Evolutionary conservation across 2,329 filamentous ascomycete species (phyloP).

Genomic region (Fusarium piperis): DNA sequence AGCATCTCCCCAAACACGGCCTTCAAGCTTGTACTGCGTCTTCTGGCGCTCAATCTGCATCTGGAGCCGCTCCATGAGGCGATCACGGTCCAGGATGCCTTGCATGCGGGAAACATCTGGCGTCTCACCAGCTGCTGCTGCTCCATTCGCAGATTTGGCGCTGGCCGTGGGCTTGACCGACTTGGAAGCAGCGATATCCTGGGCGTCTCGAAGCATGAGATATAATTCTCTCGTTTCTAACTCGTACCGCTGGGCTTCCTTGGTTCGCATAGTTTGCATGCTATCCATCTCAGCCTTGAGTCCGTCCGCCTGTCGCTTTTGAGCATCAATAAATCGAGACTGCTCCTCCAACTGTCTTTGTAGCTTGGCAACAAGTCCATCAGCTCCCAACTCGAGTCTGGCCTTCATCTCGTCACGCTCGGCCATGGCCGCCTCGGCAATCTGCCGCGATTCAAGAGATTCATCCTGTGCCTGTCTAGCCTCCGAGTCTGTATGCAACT

Average conservation of each 20-base stretch:
- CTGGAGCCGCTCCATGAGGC: slow-evolving; percentile 91
- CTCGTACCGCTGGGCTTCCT: slow-evolving; percentile 94
- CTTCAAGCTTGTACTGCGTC: slow-evolving; percentile 97
- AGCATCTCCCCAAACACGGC: slow-evolving; percentile 85
- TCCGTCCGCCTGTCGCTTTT: slow-evolving; percentile 84
- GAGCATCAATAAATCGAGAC: slow-evolving; percentile 87
- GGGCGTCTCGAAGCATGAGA: slow-evolving; percentile 96
- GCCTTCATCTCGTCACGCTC: slow-evolving; percentile 95
- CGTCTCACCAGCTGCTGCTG: neutral
- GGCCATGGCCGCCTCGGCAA: slow-evolving; percentile 94
- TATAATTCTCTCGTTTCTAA: slow-evolving; percentile 96
- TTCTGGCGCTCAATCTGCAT: slow-evolving; percentile 97
- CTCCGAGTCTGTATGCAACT: slow-evolving; percentile 95
- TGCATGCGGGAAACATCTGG: slow-evolving; percentile 82
- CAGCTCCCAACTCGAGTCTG: slow-evolving; percentile 88
- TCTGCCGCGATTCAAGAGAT: slow-evolving; percentile 86
- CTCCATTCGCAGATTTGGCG: slow-evolving; percentile 60
- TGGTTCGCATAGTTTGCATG: slow-evolving; percentile 83
- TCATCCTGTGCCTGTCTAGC: slow-evolving; percentile 93
- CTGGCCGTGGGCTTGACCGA: slow-evolving; percentile 67
- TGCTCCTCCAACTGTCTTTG: slow-evolving; percentile 97
- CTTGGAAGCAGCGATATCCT: slow-evolving; percentile 92
- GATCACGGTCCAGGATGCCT: slow-evolving; percentile 92
- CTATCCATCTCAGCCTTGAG: slow-evolving; percentile 91
- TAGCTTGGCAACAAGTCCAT: slow-evolving; percentile 90